phyloP scores from a whole-genome alignment of 192 early-diverging fungal species.

The Umbelopsis isabellina region DNA sequence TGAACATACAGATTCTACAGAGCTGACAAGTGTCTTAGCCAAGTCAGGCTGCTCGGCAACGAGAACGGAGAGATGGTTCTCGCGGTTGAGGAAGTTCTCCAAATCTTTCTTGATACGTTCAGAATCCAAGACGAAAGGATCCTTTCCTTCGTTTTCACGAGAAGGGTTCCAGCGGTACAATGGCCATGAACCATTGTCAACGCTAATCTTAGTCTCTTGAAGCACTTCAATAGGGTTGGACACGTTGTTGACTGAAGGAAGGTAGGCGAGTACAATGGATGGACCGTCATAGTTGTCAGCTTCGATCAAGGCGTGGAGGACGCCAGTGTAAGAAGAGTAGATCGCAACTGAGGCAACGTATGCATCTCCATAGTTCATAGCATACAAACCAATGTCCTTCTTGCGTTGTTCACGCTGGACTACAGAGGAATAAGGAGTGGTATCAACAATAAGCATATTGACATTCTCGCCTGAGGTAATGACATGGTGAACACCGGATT shows the following conservation, averaged over 20 bases:
- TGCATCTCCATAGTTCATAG: slow-evolving; percentile 89
- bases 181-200: slow-evolving; percentile 92
- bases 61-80: slow-evolving; percentile 83
- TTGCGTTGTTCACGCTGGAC: slow-evolving; percentile 67
- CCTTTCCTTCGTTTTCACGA: slow-evolving; percentile 57
- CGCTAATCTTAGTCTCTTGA: slow-evolving; percentile 87
- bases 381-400: slow-evolving; percentile 95
- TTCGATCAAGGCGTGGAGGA: slow-evolving; percentile 84
- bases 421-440: slow-evolving; percentile 70
- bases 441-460: slow-evolving; percentile 92
- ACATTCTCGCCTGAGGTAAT: slow-evolving; percentile 82
- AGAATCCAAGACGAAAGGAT: slow-evolving; percentile 74
- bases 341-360: slow-evolving; percentile 93
- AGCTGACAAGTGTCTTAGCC: slow-evolving; percentile 52
- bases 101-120: slow-evolving; percentile 80
- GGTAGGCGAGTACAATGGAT: slow-evolving; percentile 86
- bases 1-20: slow-evolving; percentile 65
- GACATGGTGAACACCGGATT: slow-evolving; percentile 90
- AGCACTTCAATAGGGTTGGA: slow-evolving; percentile 72
- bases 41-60: slow-evolving; percentile 68
- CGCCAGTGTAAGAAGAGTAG: slow-evolving; percentile 87
- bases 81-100: slow-evolving; percentile 80
- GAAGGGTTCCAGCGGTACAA: slow-evolving; percentile 94
- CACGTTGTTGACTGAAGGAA: slow-evolving; percentile 63
- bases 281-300: slow-evolving; percentile 90